Evolutionary conservation across 768 basidiomycete genomes (phyloP), one percentile per base, ranked within the genome.

Genomic region (Fomitopsis pulvina): DNA sequence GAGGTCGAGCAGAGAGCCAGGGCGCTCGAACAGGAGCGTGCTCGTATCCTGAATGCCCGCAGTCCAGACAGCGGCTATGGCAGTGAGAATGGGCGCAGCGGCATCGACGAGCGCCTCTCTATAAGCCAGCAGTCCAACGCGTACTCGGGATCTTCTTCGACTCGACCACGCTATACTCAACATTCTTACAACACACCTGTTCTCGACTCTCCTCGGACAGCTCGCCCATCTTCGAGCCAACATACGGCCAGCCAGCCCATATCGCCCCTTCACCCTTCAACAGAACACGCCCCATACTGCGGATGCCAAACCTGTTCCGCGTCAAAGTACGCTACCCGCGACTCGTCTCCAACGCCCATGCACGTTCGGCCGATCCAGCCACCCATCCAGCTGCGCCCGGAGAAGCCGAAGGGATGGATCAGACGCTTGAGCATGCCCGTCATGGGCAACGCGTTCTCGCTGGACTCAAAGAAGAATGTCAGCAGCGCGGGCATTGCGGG

Each of bases 381-480:
- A 24, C 75, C 76, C 4, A 68, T 74, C 41, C 50, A 57, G 1
- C 65, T 78, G n/a, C 76, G 74, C 26, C 63, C 75, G 38, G 76
- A 80, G 47, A 82, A 82, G 57, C 71, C 80, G 8, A 84, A 76
- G 50, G 78, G 84, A 0, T 89, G 87, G 87, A 85, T 89, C 54
- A 70, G 86, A 20, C 71, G 86, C 48, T 62, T 90, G 51, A 89
- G 87, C 57, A 86, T 89, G 83, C 86, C 86, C 1, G 75, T 72
- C 4, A 69, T 77, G 77, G 53, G 58, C 38, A 72, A 73, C 41
- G 77, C 80, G 29, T 81, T 87, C 59, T 75, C 73, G 22, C 48
- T 52, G 26, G 83, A 85, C 44, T 71, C 74, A 45, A 78, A 75
- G 68, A 74, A 71, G 57, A 61, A 63, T 30, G 48, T 53, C 32